Base-by-base conservation (phyloP, 2,329 filamentous ascomycete genomes). In the Karstenula rhodostoma region DNA sequence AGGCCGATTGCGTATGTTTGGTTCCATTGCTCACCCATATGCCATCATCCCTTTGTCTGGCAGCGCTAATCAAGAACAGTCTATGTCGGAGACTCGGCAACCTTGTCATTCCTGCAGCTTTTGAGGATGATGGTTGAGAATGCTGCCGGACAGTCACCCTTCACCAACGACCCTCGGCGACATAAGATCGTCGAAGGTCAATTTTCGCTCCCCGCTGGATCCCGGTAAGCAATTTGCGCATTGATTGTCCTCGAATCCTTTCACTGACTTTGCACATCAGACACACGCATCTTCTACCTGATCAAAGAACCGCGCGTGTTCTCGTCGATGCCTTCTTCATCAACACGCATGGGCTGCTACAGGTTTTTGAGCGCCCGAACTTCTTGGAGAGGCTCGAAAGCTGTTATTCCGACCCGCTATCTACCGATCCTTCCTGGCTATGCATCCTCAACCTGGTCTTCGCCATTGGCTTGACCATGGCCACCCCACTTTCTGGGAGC, bases 31-130 rank as follows among this genome's bases (percentile, higher is more conserved):
- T 52, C 50, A 29, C 40, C 13, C 33, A 23, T 22, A 44, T 12
- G 12, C 19, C 29, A 32, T 46, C 32, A 15, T 25, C 1, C n/a
- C 37, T n/a, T 37, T n/a, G 9, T 25, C n/a, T 27, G 33, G 8
- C 23, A 33, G 19, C 52, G 15, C 68, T 71, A 46, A 71, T 60
- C 60, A 43, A 54, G 1, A 9, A 22, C 4, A 86, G 85, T 87
- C 25, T 89, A 88, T 62, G 80, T 89, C 61, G 87, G 87, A n/a
- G 85, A 89, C 64, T 86, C 87, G 1, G 86, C 86, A 0, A 86
- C 85, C 0, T 77, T 89, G 6, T 87, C 87, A 0, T 89, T 86
- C 66, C 77, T 89, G 3, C 85, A 89, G 58, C 77, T 87, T 47
- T 82, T 89, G 19, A 84, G 87, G 10, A 84, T 85, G 76, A 84